A percentile compares a stretch with the other conserved stretches of the same genome.
phyloP scores from a whole-genome alignment of 148 eudicot species.

The Pouteria glomerata region DNA sequence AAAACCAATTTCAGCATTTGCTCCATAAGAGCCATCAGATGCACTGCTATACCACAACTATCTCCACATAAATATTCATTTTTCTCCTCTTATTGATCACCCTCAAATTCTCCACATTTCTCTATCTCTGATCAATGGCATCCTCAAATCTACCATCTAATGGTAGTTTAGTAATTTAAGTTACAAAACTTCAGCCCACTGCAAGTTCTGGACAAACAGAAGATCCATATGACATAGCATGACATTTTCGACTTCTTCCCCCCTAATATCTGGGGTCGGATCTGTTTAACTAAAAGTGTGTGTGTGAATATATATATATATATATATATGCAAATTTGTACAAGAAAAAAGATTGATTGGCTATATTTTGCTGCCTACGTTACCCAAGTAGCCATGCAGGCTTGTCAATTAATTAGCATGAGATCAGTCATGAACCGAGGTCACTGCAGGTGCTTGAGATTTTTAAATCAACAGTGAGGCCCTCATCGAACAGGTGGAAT shows the following conservation, averaged over 20 bases:
- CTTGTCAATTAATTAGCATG: neutral
- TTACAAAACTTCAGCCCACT: neutral
- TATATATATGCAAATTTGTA: neutral
- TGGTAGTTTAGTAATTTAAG: no score
- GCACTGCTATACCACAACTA: no score
- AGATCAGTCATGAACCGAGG: neutral
- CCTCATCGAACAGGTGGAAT: neutral
- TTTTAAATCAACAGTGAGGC: neutral
- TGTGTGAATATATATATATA: no score
- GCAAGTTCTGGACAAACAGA: neutral
- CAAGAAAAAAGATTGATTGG: neutral
- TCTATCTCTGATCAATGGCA: no score
- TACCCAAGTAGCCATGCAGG: neutral
- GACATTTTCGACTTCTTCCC: neutral
- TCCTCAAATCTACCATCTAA: no score
- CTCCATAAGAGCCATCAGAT: no score
- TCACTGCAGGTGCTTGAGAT: neutral
- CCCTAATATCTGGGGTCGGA: neutral
- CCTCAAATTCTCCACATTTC: no score
- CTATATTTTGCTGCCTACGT: neutral
- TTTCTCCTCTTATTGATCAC: no score
- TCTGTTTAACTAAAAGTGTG: neutral
- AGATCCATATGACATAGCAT: neutral
- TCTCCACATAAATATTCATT: no score
- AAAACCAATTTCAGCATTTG: no score